Percentiles rank a stretch among this genome's conserved stretches.
Evolutionary conservation across 2,329 filamentous ascomycete genomes (phyloP).

Genomic region (Colletotrichum plurivorum): DNA sequence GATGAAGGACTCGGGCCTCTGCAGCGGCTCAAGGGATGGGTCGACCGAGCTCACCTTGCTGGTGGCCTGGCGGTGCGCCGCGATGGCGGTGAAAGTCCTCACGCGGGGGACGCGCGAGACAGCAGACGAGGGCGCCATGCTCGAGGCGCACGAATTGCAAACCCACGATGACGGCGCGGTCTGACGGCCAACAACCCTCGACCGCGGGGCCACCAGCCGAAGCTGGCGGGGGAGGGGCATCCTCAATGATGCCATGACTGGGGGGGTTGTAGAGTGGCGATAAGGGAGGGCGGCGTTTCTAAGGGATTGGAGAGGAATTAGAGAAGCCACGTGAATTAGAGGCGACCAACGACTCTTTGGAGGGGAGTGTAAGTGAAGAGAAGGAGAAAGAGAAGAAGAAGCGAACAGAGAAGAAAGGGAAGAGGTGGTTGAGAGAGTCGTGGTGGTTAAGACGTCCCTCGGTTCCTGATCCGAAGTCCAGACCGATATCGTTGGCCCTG

Average conservation of each 20-base stretch:
- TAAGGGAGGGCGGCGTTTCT: neutral
- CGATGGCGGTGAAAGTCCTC: slow-evolving; percentile 34
- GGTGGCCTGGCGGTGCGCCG: slow-evolving; percentile 29
- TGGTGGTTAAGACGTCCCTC: slow-evolving; percentile 22
- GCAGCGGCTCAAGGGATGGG: slow-evolving; percentile 40
- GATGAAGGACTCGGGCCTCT: slow-evolving; percentile 75
- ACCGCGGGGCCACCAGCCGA: slow-evolving; percentile 37
- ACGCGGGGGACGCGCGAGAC: slow-evolving; percentile 20
- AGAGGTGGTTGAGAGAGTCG: slow-evolving; percentile 8
- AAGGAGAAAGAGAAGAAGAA: neutral
- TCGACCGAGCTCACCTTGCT: slow-evolving; percentile 31
- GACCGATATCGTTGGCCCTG: slow-evolving; percentile 35
- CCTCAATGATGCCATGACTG: slow-evolving; percentile 40
- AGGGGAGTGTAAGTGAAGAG: slow-evolving; percentile 3
- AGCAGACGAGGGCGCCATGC: neutral
- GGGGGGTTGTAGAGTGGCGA: slow-evolving; percentile 7
- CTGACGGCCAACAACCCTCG: slow-evolving; percentile 36
- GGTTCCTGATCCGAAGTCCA: slow-evolving; percentile 30
- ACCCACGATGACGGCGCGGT: slow-evolving; percentile 32
- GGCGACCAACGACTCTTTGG: slow-evolving; percentile 12
- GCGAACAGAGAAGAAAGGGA: neutral
- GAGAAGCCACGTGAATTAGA: neutral
- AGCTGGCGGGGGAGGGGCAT: slow-evolving; percentile 41
- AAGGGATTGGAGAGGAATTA: neutral
- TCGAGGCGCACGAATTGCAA: slow-evolving; percentile 34